Conservation (phyloP, 106 monocot genomes). For the Acanthochlamys bracteata region DNA sequence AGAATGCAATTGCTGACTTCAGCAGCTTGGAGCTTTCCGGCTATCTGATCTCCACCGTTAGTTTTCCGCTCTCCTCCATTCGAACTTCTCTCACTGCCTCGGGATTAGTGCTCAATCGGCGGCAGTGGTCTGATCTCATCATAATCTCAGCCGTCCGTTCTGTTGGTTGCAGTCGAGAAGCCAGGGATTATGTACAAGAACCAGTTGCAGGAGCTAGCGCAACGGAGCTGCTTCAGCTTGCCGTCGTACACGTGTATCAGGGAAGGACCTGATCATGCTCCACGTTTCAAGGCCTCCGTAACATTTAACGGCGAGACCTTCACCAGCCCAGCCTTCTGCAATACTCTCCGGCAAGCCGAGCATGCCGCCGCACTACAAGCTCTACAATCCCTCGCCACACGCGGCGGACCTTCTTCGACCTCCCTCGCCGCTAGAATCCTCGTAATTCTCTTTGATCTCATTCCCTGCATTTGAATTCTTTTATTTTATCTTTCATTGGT, state of each 20-base stretch:
- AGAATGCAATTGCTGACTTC: too few relatives aligned
- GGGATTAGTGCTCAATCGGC: too few relatives aligned
- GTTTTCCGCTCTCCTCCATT: too few relatives aligned
- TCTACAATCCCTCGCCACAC: constrained; percentile 60
- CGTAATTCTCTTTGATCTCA: constrained; percentile 16
- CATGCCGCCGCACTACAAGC: constrained; percentile 87
- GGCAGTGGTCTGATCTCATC: too few relatives aligned
- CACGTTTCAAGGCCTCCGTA: constrained; percentile 78
- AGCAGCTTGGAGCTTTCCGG: too few relatives aligned
- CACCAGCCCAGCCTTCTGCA: constrained; percentile 84
- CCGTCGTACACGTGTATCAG: constrained; percentile 79
- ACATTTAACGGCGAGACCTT: constrained; percentile 89
- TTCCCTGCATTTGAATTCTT: not conserved
- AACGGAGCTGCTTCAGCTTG: constrained; percentile 95
- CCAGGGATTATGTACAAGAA: constrained; percentile 70
- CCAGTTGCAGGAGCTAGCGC: constrained; percentile 96
- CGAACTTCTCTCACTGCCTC: too few relatives aligned
- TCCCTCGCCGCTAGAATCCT: constrained; percentile 87
- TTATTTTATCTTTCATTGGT: not conserved
- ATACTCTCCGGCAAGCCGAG: constrained; percentile 88
- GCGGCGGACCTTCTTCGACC: constrained; percentile 47
- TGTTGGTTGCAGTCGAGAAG: too few relatives aligned
- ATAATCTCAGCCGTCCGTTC: too few relatives aligned
- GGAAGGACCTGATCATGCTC: constrained; percentile 93
- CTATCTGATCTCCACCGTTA: too few relatives aligned